Evolutionary conservation across 2,329 filamentous ascomycete genomes (phyloP).

Genomic region (Curvularia hawaiiensis): DNA sequence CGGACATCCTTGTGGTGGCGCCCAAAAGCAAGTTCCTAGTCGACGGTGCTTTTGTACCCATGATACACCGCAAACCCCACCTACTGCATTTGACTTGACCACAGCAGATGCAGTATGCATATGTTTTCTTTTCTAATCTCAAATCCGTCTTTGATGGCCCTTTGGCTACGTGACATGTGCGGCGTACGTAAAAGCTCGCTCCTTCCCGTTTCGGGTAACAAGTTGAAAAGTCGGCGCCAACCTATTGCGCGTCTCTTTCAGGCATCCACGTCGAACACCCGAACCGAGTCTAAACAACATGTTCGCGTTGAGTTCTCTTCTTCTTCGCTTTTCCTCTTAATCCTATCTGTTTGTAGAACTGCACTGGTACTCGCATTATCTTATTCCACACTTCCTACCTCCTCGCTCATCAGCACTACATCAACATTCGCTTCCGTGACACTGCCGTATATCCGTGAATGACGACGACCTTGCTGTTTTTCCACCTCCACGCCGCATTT

Average conservation of each 20-base stretch:
- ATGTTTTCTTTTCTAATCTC: neutral
- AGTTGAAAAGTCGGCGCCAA: constrained; percentile 11
- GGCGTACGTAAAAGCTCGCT: neutral
- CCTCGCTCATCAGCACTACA: neutral
- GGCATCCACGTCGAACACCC: constrained; percentile 8
- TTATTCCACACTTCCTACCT: neutral
- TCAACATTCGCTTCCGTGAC: neutral
- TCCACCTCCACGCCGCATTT: neutral
- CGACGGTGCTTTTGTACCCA: neutral
- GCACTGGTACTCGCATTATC: neutral
- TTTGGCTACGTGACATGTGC: constrained; percentile 6
- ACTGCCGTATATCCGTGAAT: constrained; percentile 5
- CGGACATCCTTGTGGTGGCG: neutral
- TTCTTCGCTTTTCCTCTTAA: neutral
- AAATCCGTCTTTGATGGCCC: neutral
- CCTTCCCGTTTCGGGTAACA: constrained; percentile 12
- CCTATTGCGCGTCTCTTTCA: constrained; percentile 14
- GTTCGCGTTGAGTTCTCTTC: neutral
- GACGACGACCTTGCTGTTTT: constrained; percentile 4
- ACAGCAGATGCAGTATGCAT: neutral
- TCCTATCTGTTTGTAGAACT: neutral
- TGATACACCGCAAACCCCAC: neutral
- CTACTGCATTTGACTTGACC: neutral
- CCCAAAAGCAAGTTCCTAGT: neutral
- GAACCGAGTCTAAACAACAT: neutral